Percentiles rank a stretch among this genome's conserved stretches.
phyloP scores from a whole-genome alignment of 768 basidiomycete genomes.

The Tulasnella sp. region DNA sequence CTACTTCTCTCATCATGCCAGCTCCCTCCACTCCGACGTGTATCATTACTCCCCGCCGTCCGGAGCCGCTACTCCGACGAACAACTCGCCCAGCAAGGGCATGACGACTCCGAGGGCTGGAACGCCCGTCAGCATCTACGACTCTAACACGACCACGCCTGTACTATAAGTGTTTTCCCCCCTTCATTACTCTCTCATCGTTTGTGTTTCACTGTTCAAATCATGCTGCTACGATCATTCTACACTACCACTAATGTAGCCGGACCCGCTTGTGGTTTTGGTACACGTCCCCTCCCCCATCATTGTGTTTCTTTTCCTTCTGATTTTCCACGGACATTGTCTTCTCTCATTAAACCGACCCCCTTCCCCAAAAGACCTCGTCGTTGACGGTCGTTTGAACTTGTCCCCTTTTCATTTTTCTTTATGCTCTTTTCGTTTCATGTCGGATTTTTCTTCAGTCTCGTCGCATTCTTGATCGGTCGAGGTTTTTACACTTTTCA shows the following conservation, averaged over 20 bases:
- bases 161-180: neutral
- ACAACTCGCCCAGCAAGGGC: neutral
- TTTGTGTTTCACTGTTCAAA: neutral
- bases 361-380: too few species aligned
- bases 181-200: neutral
- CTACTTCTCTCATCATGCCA: slow-evolving; percentile 7
- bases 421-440: neutral
- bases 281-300: neutral
- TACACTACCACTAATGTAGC: neutral
- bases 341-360: too few species aligned
- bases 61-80: neutral
- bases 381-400: too few species aligned
- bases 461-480: neutral
- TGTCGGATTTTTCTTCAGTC: neutral
- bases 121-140: neutral
- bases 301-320: neutral
- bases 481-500: neutral
- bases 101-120: neutral
- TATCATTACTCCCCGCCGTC: neutral
- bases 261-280: neutral
- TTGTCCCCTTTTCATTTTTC: neutral
- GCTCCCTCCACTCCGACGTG: neutral
- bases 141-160: neutral
- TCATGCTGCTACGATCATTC: neutral
- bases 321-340: neutral